These are phyloP conservation scores for Botryosphaeria dothidea DNA, from an alignment of 2,329 filamentous ascomycete species.

Conservation along the genomic window DNA sequence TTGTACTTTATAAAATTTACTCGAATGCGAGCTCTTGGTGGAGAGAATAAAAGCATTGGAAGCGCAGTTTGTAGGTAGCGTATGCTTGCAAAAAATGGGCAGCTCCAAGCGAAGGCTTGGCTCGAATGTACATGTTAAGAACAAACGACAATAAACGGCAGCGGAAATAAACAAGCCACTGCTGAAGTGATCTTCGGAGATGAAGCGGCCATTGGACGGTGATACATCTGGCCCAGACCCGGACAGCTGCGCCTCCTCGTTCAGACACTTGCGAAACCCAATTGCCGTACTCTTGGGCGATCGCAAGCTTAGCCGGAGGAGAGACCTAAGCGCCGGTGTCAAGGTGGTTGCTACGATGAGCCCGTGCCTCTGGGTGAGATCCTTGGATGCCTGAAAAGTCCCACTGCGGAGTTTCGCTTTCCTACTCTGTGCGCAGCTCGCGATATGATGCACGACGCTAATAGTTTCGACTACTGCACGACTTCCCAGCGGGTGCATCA, in stretches of 20 bases:
- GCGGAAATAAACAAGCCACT: constrained; percentile 11
- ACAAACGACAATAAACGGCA: not conserved
- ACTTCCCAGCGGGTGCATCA: constrained; percentile 10
- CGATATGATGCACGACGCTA: constrained; percentile 15
- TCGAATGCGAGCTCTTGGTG: constrained; percentile 3
- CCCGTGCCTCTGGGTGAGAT: not conserved
- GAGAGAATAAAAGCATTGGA: constrained; percentile 5
- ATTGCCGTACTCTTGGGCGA: not conserved
- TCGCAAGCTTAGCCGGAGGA: not conserved
- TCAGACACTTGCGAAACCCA: constrained; percentile 11
- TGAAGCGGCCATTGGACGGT: constrained; percentile 12
- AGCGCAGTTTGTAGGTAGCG: constrained; percentile 8
- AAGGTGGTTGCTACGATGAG: not conserved
- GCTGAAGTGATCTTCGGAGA: not conserved
- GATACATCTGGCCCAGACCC: not conserved
- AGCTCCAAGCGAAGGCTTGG: not conserved
- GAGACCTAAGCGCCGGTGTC: not conserved
- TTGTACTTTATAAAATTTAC: constrained; percentile 17
- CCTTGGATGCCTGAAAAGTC: constrained; percentile 13
- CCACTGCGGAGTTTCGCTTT: constrained; percentile 9
- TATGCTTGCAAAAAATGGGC: not conserved
- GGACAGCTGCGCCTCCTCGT: constrained; percentile 4
- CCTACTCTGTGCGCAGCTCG: not conserved
- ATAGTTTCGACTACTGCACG: constrained; percentile 4
- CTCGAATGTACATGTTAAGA: constrained; percentile 9